phyloP scores from a whole-genome alignment of 805 yeast species.

The Starmerella potacharoeniae region DNA sequence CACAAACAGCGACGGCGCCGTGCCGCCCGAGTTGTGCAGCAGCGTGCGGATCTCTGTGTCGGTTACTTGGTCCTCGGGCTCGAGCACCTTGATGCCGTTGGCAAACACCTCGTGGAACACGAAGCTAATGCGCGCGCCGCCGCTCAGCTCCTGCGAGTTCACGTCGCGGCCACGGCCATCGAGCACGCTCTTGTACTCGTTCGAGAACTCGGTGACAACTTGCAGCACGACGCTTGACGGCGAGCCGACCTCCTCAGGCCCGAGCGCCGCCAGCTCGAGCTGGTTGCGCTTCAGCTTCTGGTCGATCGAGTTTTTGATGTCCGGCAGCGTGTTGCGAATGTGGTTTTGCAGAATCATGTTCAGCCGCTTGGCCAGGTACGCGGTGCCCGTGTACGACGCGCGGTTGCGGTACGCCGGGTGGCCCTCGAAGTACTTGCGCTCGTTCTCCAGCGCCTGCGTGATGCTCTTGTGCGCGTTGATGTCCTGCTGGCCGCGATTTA shows the following conservation, averaged over 20 bases:
- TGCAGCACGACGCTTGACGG: slow-evolving; percentile 83
- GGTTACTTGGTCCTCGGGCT: slow-evolving; percentile 92
- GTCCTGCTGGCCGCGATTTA: slow-evolving; percentile 94
- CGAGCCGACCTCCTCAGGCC: slow-evolving; percentile 68
- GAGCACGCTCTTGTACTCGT: slow-evolving; percentile 80
- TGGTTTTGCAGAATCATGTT: slow-evolving; percentile 84
- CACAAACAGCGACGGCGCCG: slow-evolving; percentile 90
- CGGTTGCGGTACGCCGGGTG: slow-evolving; percentile 85
- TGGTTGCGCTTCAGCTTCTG: slow-evolving; percentile 75
- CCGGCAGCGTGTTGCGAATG: slow-evolving; percentile 80
- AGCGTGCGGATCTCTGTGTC: slow-evolving; percentile 94
- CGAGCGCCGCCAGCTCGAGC: slow-evolving; percentile 61
- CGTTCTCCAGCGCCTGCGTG: slow-evolving; percentile 75
- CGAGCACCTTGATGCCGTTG: slow-evolving; percentile 82
- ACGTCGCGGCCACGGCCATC: slow-evolving; percentile 92
- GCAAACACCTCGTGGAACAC: slow-evolving; percentile 95
- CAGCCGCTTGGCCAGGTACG: slow-evolving; percentile 84
- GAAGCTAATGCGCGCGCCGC: slow-evolving; percentile 96
- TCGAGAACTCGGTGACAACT: slow-evolving; percentile 87
- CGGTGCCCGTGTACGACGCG: slow-evolving; percentile 94
- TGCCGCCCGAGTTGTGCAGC: slow-evolving; percentile 92
- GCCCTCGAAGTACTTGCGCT: slow-evolving; percentile 66
- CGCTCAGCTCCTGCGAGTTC: slow-evolving; percentile 80
- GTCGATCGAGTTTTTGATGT: slow-evolving; percentile 83
- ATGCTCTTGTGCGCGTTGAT: slow-evolving; percentile 80